phyloP scores from a whole-genome alignment of 352 stramenopile species.

The Blastocystis sp. region DNA sequence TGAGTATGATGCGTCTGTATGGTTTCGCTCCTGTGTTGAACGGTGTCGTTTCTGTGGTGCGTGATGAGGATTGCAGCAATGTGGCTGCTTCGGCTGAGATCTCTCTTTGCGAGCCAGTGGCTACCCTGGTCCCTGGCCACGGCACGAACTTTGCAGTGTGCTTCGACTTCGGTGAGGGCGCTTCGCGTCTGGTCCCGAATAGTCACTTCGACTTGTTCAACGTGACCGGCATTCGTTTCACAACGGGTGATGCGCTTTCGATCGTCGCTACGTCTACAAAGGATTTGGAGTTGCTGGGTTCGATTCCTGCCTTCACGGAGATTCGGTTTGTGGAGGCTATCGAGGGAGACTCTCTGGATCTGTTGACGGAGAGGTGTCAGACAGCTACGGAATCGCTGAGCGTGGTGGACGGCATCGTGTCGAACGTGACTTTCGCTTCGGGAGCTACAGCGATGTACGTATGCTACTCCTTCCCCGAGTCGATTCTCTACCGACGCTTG shows the following conservation, averaged over 20 bases:
- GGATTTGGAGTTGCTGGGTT: conserved; percentile 1
- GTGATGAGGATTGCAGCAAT: conserved; percentile 43
- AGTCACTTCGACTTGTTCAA: conserved; percentile 56
- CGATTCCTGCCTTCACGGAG: conserved; percentile 22
- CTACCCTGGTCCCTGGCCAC: conserved; percentile 1
- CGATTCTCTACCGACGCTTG: conserved; percentile 10
- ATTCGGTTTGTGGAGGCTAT: conserved; percentile 21
- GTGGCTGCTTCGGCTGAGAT: conserved; percentile 13
- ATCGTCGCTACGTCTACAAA: conserved; percentile 32
- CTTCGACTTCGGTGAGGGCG: conserved; percentile 50
- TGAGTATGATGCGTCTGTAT: neutral
- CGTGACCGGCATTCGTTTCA: conserved; percentile 32
- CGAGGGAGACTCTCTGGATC: neutral
- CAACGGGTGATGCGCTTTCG: neutral
- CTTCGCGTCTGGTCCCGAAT: conserved; percentile 36
- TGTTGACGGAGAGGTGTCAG: neutral
- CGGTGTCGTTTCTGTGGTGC: neutral
- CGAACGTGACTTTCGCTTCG: conserved; percentile 38
- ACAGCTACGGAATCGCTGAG: neutral
- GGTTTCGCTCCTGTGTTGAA: conserved; percentile 35
- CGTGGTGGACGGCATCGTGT: conserved; percentile 1
- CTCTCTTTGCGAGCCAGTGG: conserved; percentile 23
- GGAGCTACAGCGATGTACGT: neutral
- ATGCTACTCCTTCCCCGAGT: conserved; percentile 21
- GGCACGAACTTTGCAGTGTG: conserved; percentile 13